These are phyloP conservation scores for Phytophthora citricola DNA, from an alignment of 352 stramenopile genomes.

Conservation along the genomic window DNA sequence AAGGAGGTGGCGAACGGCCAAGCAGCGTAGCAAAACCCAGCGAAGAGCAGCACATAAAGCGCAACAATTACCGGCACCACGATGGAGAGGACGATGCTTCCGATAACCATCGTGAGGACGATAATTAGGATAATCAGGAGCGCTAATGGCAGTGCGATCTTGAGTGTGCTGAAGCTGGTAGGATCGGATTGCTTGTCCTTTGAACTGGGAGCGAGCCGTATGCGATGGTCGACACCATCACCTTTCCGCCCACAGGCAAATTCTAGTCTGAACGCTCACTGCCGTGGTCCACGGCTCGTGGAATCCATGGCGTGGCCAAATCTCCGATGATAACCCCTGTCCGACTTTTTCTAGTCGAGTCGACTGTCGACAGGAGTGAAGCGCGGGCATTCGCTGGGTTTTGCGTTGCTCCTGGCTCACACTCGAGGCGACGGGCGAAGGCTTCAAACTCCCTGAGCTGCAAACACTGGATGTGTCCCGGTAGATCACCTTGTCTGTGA, in stretches of 20 bases:
- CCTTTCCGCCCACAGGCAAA: neutral
- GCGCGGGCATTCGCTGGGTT: neutral
- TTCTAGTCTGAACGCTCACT: neutral
- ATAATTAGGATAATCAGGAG: conserved; percentile 1
- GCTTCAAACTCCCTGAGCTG: neutral
- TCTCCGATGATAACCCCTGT: neutral
- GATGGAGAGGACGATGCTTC: neutral
- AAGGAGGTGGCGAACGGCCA: conserved; percentile 31
- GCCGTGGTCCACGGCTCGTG: neutral
- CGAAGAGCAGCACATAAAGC: conserved; percentile 15
- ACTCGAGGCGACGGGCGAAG: neutral
- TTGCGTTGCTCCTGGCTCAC: conserved; percentile 1
- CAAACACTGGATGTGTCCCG: neutral
- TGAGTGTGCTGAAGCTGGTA: neutral
- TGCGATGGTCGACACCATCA: neutral
- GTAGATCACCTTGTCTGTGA: neutral
- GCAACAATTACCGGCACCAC: neutral
- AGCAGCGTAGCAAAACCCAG: conserved; percentile 23
- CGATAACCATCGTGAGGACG: neutral
- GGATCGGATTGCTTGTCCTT: neutral
- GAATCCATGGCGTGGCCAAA: neutral
- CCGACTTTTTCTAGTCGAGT: neutral
- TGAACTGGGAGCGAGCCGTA: conserved; percentile 2
- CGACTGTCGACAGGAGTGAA: neutral
- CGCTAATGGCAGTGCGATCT: neutral